These are phyloP conservation scores for Mikania micrantha DNA, from an alignment of 129 eudicot species.

Conservation along the genomic window DNA sequence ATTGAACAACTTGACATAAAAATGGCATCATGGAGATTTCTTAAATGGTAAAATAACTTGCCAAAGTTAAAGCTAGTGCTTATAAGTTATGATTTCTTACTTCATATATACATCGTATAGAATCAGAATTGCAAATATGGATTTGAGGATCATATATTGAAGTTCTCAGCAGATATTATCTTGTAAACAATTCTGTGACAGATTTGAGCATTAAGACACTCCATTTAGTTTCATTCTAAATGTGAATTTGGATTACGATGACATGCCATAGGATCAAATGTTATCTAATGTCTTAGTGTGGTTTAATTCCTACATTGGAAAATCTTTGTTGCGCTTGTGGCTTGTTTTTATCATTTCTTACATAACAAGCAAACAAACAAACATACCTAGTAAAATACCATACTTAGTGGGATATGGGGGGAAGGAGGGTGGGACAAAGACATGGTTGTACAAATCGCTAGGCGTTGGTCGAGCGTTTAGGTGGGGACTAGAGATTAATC, in stretches of 20 bases:
- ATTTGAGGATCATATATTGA: background rate
- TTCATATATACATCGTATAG: background rate
- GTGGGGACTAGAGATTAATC: no score
- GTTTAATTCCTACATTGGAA: background rate
- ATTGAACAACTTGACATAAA: no score
- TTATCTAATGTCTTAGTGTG: background rate
- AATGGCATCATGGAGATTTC: background rate
- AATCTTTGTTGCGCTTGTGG: background rate
- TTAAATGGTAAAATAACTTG: background rate
- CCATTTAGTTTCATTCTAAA: background rate
- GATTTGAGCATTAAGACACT: background rate
- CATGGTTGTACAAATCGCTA: no score
- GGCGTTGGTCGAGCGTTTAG: no score
- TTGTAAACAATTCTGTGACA: background rate
- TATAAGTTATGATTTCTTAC: background rate
- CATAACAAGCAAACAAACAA: no score
- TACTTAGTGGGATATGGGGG: no score
- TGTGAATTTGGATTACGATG: no score
- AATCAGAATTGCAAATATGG: background rate
- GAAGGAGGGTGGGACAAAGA: no score
- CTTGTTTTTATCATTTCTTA: no score
- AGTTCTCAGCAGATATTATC: background rate
- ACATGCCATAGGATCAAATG: background rate
- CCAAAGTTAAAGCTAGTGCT: background rate
- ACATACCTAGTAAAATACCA: no score